Conservation (phyloP, 352 stramenopile species). For the Phytophthora lateralis region DNA sequence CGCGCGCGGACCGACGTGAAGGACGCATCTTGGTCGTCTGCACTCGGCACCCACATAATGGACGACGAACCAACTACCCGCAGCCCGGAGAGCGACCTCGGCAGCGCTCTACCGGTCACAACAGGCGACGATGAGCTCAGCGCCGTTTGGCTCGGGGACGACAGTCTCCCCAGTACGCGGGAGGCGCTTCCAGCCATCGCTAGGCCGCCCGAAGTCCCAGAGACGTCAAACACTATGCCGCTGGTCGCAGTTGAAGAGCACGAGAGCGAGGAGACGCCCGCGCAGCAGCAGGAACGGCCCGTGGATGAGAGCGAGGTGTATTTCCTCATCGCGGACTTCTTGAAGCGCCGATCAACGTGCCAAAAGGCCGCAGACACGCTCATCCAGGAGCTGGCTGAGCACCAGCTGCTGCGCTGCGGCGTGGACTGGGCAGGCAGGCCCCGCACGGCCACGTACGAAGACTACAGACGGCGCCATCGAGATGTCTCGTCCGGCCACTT, state of each 20-base stretch:
- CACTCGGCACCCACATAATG: slow-evolving; percentile 16
- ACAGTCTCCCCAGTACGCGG: slow-evolving; percentile 5
- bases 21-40: background rate
- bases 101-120: background rate
- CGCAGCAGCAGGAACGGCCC: slow-evolving; percentile 2
- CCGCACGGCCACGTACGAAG: slow-evolving; percentile 65
- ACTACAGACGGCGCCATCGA: slow-evolving; percentile 77
- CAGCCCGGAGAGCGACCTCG: slow-evolving; percentile 13
- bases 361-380: slow-evolving; percentile 64
- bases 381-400: slow-evolving; percentile 67
- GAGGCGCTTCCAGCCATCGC: slow-evolving; percentile 28
- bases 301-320: slow-evolving; percentile 70
- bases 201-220: background rate
- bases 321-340: slow-evolving; percentile 87
- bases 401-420: slow-evolving; percentile 57
- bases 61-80: slow-evolving; percentile 16
- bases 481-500: slow-evolving; percentile 73
- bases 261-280: slow-evolving; percentile 11
- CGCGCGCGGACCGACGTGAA: background rate
- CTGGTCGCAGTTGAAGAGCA: slow-evolving; percentile 18
- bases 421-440: slow-evolving; percentile 70
- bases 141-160: slow-evolving; percentile 8
- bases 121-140: slow-evolving; percentile 12
- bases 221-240: background rate
- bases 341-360: slow-evolving; percentile 72